Evolutionary conservation across 768 basidiomycete genomes (phyloP), one percentile per base, ranked within the genome.

Genomic region (Termitomyces bulborhizus): DNA sequence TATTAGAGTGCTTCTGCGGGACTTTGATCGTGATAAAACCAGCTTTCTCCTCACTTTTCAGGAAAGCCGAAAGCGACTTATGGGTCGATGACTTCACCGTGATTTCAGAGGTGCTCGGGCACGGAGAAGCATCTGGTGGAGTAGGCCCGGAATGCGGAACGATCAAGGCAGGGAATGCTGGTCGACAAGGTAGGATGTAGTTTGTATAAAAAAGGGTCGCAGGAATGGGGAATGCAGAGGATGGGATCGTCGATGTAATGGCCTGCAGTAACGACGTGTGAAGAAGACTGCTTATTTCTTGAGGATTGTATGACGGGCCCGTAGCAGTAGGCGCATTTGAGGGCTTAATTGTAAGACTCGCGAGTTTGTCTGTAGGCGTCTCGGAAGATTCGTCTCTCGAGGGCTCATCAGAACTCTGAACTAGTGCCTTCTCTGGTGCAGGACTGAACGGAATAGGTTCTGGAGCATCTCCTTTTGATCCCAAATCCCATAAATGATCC

Each of bases 51-150:
- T 79, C 74, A 16, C 79, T 64, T 66, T 89, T 93, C 62, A 97
- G 76, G 73, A 96, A 94, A 1, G 85, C 77, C 1, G 85, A 78
- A 18, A 95, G 76, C 9, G 90, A 90, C 69, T 94, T 97, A 73
- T 85, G 80, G 1, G 78, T 78, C 1, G 90, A 93, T 9, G 85
- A 78, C 61, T 88, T 93, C 67, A 95, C 86, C 60, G 81, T 89
- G 55, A 88, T 78, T 41, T 76, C 76, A 4, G 72, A 68, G 4
- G 73, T 62, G 46, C 68, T 68, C 6, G 65, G 69, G 60, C 64
- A 73, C 58, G 64, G 72, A 56, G 57, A 64, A 40, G 44, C 69
- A 64, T 45, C 69, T 65, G 53, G 54, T 37, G 24, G 54, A 2
- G 26, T 43, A 47, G 31, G 54, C 18, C 46, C 57, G 15, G 66